Base-by-base conservation (phyloP, 2,329 filamentous ascomycete species). In the Colletotrichum magnum region DNA sequence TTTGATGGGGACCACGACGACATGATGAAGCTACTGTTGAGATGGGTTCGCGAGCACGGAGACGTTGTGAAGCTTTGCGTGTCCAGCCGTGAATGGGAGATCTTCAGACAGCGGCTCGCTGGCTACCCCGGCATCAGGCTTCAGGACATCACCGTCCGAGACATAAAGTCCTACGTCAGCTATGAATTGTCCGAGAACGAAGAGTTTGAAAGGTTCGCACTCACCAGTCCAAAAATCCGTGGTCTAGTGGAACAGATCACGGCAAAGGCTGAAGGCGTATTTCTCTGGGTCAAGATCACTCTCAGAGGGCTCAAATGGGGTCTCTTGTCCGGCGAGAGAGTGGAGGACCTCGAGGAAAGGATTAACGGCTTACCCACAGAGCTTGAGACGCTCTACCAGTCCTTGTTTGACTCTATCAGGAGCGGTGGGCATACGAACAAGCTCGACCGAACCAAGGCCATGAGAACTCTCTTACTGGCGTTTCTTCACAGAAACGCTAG, bases 1-100 rank as follows among this genome's bases (percentile, higher is more conserved):
- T 68, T 68, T 26, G 51, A 45, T 3, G 58, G 64, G 9, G 58
- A 62, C 6, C 51, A 68, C 4, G 43, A 64, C 51, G 1, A 52
- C 1, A 50, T 68, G 51, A 18, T 58, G 5, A 47, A 47, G 21
- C 6, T 58, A 2, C 26, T 68, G 5, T 26, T 36, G 13, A 45
- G n/a, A 10, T 58, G 54, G 51, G 10, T 16, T 13, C 9, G 4
- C 4, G 5, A 5, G 13, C 6, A 18, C 5, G 5, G 18, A 12
- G 21, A 15, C 9, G 16, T 50, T 21, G 12, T 58, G 0, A 58
- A 64, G 7, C 3, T 64, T 15, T 64, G 60, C 5, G 43, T 64
- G 6, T 50, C 60, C 5, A 57, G 52, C 28, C 51, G 60, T 2
- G 52, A 64, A 41, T 58, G 60, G 60, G 52, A 57, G 6, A 13